Base-by-base conservation (phyloP, 2,329 filamentous ascomycete genomes). In the Neofusicoccum sp. region DNA sequence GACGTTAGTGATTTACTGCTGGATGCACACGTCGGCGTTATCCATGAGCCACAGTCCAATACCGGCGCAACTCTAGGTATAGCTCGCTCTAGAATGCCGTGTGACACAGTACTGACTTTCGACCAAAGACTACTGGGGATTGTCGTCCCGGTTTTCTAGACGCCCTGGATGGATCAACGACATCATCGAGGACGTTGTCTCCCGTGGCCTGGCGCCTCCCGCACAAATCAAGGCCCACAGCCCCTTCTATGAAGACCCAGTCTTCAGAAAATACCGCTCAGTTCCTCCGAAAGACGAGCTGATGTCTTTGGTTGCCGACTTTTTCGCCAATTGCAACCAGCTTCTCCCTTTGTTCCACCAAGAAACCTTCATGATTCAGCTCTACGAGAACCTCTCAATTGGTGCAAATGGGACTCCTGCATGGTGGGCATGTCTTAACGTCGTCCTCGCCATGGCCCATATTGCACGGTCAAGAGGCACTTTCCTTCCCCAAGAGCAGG, bases 91-190 rank as follows among this genome's bases (percentile, higher is more conserved):
- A 1, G 16, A 16, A 7, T 40, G 6, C 11, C n/a, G 6, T 34
- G 6, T 20, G 34, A 4, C 12, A 5, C 16, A 5, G n/a, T 54
- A 12, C 49, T 54, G n/a, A 12, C 3, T 40, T 3, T 40, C 14
- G 6, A 11, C 16, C 1, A 12, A 14, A 56, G 51, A 56, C n/a
- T 43, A 31, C 28, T 56, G 51, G 51, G 16, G 16, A n/a, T 38
- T 31, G 7, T 16, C 24, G 2, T 31, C 38, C 24, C 40, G 36
- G 6, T 16, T 31, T 9, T 31, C 51, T n/a, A 43, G 12, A 30
- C 51, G 51, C 6, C 36, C 51, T 8, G n/a, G 26, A 43, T 56
- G 51, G 51, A 34, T 56, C 51, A 56, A 34, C 38, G 51, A 56
- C 11, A 56, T 56, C 26, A 56, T 56, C 14, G 51, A 43, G 28